Conservation (phyloP, 2,329 filamentous ascomycete species). For the Hypomyces perniciosus region DNA sequence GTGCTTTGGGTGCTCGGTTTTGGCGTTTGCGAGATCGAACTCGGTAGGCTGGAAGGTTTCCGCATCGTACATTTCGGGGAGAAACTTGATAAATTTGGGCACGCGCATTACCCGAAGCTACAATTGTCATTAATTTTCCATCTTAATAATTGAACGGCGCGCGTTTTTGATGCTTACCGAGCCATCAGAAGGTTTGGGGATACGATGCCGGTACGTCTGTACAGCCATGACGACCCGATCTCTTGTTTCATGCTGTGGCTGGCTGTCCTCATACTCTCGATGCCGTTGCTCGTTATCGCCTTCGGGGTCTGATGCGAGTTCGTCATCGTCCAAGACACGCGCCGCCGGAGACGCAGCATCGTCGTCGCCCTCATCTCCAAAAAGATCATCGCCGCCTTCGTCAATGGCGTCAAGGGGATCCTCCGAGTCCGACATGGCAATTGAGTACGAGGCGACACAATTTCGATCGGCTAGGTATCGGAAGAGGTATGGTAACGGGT, state of each 20-base stretch:
- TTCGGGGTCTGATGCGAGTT: slow-evolving; percentile 45
- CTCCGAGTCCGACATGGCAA: slow-evolving; percentile 51
- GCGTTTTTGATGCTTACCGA: slow-evolving; percentile 46
- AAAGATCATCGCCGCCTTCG: slow-evolving; percentile 55
- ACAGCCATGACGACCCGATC: slow-evolving; percentile 57
- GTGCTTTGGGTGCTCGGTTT: slow-evolving; percentile 52
- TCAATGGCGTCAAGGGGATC: slow-evolving; percentile 48
- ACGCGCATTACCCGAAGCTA: slow-evolving; percentile 66
- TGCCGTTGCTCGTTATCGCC: slow-evolving; percentile 35
- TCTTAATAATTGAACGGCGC: background rate
- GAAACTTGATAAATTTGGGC: slow-evolving; percentile 65
- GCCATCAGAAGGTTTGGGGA: slow-evolving; percentile 65
- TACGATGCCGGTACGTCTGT: slow-evolving; percentile 60
- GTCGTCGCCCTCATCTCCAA: slow-evolving; percentile 56
- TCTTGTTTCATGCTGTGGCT: slow-evolving; percentile 40
- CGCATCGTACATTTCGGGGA: slow-evolving; percentile 60
- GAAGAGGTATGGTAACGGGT: too few relatives aligned
- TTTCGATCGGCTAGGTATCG: too few relatives aligned
- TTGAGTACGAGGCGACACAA: background rate
- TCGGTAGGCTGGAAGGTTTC: slow-evolving; percentile 58
- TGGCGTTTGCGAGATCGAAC: slow-evolving; percentile 48
- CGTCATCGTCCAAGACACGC: slow-evolving; percentile 57
- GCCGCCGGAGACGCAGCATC: slow-evolving; percentile 55
- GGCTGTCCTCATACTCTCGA: slow-evolving; percentile 41
- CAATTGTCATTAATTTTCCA: background rate